Evolutionary conservation across 2,329 filamentous ascomycete genomes (phyloP), one percentile per base, ranked within the genome.

Genomic region (Fusarium compactum): DNA sequence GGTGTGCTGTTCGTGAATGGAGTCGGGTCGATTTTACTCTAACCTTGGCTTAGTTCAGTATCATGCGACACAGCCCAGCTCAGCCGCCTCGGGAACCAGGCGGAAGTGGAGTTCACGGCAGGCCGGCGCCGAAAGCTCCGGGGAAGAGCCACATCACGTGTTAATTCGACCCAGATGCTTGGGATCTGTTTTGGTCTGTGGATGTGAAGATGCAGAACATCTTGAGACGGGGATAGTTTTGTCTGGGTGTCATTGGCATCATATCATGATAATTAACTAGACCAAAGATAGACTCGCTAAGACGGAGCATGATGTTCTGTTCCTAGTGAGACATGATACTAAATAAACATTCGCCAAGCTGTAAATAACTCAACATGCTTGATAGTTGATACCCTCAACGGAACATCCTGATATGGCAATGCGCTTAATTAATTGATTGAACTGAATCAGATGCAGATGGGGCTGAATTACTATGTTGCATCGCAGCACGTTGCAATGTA

Each of bases 21-120:
- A 62, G 70, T 70, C 58, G 70, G 59, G 70, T 69, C 58, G 65
- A 62, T 67, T 41, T 50, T 41, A 51, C 56, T 57, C 63, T 65
- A 62, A 67, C 56, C 57, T 67, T 47, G 50, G 57, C 46, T 46
- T 67, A 62, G 64, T 59, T 54, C 55, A 59, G 62, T 62, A 61
- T 75, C 73, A 75, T 75, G 73, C 73, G 73, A 75, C 73, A 65
- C 61, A 64, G 50, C 50, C 58, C 58, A 60, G 50, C 29, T 46
- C 63, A 57, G 61, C 58, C 58, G 62, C 52, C 29, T 51, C 63
- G 58, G 61, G 57, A 68, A 56, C 67, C 59, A 71, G 59, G 38
- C 58, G 53, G 41, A 30, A 55, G 67, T 74, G 73, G 73, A 64
- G 50, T 40, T 53, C 34, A 56, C 67, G 73, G 73, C 58, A 38